A percentile compares a stretch with the other conserved stretches of the same genome.
These are phyloP conservation scores for Microdochium nivale DNA, from an alignment of 2,329 filamentous ascomycete genomes.

Conservation along the genomic window DNA sequence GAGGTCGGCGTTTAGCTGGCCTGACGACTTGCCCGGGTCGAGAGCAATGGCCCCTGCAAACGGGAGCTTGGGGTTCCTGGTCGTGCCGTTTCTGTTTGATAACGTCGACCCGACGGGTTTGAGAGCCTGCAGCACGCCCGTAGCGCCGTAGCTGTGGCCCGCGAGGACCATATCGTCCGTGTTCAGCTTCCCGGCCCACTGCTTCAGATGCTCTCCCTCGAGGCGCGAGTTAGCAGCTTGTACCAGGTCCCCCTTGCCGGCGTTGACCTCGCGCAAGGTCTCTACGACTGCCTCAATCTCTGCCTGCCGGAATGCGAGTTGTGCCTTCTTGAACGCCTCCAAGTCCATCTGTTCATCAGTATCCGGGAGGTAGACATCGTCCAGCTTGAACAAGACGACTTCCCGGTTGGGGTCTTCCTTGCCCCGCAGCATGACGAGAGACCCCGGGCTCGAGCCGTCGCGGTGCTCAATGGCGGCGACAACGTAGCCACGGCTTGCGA, in stretches of 20 bases:
- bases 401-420: constrained; percentile 17
- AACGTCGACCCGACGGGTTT: no score
- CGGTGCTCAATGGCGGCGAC: constrained; percentile 43
- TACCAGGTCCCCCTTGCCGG: constrained; percentile 24
- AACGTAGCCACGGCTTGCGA: constrained; percentile 39
- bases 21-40: constrained; percentile 58
- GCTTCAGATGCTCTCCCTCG: constrained; percentile 36
- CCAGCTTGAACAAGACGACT: neutral
- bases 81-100: neutral
- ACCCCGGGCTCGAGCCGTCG: constrained; percentile 40
- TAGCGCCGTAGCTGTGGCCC: constrained; percentile 60
- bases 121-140: constrained; percentile 52
- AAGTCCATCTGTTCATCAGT: constrained; percentile 17
- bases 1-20: constrained; percentile 51
- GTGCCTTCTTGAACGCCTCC: constrained; percentile 31
- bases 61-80: constrained; percentile 27
- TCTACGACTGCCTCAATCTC: constrained; percentile 37
- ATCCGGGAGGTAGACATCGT: constrained; percentile 25
- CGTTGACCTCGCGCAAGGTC: constrained; percentile 30
- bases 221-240: constrained; percentile 32
- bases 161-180: constrained; percentile 45
- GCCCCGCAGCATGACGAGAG: constrained; percentile 28
- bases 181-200: constrained; percentile 47
- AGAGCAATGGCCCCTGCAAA: constrained; percentile 52
- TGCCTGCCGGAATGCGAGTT: constrained; percentile 40